Conservation (phyloP, 208 protist species). For the Leishmania braziliensis region DNA sequence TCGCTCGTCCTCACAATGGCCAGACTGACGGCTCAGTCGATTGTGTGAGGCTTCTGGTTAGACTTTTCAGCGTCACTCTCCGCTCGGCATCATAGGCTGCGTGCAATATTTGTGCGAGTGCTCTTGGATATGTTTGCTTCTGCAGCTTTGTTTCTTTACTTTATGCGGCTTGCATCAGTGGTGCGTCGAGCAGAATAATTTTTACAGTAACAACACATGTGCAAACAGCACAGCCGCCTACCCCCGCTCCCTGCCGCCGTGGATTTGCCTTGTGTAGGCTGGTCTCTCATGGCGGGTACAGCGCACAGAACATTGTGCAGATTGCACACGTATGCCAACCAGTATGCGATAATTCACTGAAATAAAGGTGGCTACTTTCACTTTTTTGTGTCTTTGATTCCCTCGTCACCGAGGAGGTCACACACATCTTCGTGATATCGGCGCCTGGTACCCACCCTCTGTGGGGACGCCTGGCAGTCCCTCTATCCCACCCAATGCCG, state of each 20-base stretch:
- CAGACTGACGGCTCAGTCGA: neutral
- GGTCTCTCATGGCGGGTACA: neutral
- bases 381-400: neutral
- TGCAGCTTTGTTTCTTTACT: neutral
- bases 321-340: neutral
- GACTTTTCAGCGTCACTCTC: neutral
- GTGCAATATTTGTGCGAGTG: neutral
- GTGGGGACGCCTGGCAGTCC: neutral
- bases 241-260: neutral
- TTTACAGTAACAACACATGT: neutral
- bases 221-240: neutral
- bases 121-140: neutral
- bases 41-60: neutral
- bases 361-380: neutral
- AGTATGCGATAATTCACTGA: neutral
- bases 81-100: neutral
- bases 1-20: constrained; percentile 2
- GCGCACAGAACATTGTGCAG: neutral
- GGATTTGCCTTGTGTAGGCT: neutral
- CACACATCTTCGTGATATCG: neutral
- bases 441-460: neutral
- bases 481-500: neutral
- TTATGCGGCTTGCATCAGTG: neutral
- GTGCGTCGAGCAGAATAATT: neutral
- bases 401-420: neutral